Evolutionary conservation across 495 filamentous ascomycete species (phyloP), one percentile per base, ranked within the genome.

Genomic region (Cercophora samala): DNA sequence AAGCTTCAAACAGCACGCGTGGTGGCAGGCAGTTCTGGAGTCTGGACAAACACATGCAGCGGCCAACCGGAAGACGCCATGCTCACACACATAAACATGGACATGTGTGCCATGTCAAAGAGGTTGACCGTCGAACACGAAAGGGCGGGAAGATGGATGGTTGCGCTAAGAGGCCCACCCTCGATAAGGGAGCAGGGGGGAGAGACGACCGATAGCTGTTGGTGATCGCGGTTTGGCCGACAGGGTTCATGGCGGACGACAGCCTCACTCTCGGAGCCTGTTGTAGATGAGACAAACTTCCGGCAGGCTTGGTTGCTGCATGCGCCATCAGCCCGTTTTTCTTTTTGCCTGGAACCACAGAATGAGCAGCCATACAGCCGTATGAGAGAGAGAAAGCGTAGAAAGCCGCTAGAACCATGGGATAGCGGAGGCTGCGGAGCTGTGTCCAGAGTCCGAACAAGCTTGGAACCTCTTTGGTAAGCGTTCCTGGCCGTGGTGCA

Each of bases 401-500:
- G 37, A 46, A 46, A 46, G 37, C 6, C 37, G 37, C 37, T 46
- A 46, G 37, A 46, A 46, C 3, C 37, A 46, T n/a, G n/a, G n/a
- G 26, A 29, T 29, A 29, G 4, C 8, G 8, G 15, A 46, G 37
- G 11, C 13, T 2, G 37, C 37, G 37, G 37, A 46, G 37, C 37
- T 46, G 37, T 46, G 37, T 46, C 37, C 37, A 46, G 37, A 46
- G 37, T 46, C 37, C 37, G 37, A 46, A 18, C 37, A 46, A 46
- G n/a, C 22, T 56, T 56, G 53, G 53, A 56, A 11, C 18, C 42
- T 51, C 4, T 60, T 59, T 63, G 54, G 67, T 42, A 62, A 52
- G 37, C 24, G 67, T 69, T 69, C 67, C 67, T 69, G 63, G 60
- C 58, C 19, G 56, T 42, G 60, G 53, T 54, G 66, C 66, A 15